Base-by-base conservation (phyloP, 495 filamentous ascomycete genomes). In the Annulohypoxylon stygium region DNA sequence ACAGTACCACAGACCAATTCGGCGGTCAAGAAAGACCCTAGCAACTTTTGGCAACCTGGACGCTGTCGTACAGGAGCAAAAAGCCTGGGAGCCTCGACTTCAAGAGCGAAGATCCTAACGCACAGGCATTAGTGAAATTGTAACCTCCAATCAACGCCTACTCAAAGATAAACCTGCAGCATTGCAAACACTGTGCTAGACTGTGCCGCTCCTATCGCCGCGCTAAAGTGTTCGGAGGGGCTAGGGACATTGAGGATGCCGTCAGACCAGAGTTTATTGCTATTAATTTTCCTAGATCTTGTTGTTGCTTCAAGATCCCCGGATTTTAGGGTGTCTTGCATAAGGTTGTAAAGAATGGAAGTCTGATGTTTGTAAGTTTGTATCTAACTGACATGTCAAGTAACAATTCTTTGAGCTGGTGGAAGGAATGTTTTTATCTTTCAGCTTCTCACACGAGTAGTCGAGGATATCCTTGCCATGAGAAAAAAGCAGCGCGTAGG, bases 91-190 rank as follows among this genome's bases (percentile, higher is more conserved):
- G 70, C 65, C 60, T 69, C 65, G 54, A 69, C 60, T 33, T 68
- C 53, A 14, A 67, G 51, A 64, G 39, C 64, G 53, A 59, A 30
- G 54, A 47, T 73, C 51, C 48, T 58, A 60, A 73, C 70, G 53
- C 62, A 74, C 66, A 48, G 54, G 66, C 71, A 74, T 69, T 74
- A 74, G 71, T 67, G 61, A 43, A 41, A 20, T 66, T 53, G 26
- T 30, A 51, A 20, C 61, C 23, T 74, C 76, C 76, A 78, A 77
- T 77, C 74, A 77, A 63, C 36, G 47, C 36, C 3, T 63, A 60
- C 71, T 61, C 47, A 71, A 73, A 78, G 76, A 78, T 78, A 78
- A 78, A 76, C 71, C 71, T 78, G 76, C 76, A 78, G 71, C 58
- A 73, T 57, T 41, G 39, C 59, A 67, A 55, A 69, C 76, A 77